phyloP scores from a whole-genome alignment of 2,329 filamentous ascomycete genomes.

The Ascochyta lentis region DNA sequence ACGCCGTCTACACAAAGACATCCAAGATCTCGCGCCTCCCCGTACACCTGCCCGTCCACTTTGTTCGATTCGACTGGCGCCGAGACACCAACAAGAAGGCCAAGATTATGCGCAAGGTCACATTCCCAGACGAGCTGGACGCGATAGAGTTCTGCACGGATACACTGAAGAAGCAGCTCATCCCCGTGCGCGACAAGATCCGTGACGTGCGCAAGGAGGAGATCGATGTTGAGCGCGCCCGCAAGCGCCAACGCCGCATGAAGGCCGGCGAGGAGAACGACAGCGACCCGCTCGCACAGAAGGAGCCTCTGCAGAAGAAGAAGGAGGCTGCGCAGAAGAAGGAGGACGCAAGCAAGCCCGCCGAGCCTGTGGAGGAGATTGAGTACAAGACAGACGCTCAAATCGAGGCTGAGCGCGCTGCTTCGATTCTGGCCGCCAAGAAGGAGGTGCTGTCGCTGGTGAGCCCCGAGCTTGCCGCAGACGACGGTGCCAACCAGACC shows the following conservation, averaged over 20 bases:
- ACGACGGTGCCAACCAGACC: slow-evolving; percentile 88
- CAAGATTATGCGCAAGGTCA: slow-evolving; percentile 99
- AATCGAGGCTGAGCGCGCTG: slow-evolving; percentile 83
- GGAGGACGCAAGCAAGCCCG: slow-evolving; percentile 60
- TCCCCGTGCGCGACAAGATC: slow-evolving; percentile 95
- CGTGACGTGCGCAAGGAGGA: slow-evolving; percentile 95
- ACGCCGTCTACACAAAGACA: slow-evolving; percentile 86
- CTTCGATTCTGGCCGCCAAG: slow-evolving; percentile 78
- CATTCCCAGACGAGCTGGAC: slow-evolving; percentile 92
- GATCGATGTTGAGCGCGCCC: slow-evolving; percentile 86
- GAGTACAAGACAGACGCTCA: slow-evolving; percentile 93
- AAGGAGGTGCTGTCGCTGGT: slow-evolving; percentile 85
- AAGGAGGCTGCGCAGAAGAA: slow-evolving; percentile 54
- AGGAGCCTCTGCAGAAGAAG: slow-evolving; percentile 59
- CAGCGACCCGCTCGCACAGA: slow-evolving; percentile 52
- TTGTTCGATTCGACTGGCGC: slow-evolving; percentile 98
- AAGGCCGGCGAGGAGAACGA: slow-evolving; percentile 63
- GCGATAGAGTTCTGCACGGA: slow-evolving; percentile 95
- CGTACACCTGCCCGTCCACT: slow-evolving; percentile 95
- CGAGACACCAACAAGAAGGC: slow-evolving; percentile 95
- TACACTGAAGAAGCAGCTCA: slow-evolving; percentile 78
- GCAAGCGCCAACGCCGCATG: slow-evolving; percentile 85
- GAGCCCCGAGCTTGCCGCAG: slow-evolving; percentile 73
- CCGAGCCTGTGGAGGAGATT: slow-evolving; percentile 69
- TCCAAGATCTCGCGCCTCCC: slow-evolving; percentile 90